These are phyloP conservation scores for Leccinum boreale DNA, from an alignment of 768 basidiomycete genomes.

Conservation along the genomic window DNA sequence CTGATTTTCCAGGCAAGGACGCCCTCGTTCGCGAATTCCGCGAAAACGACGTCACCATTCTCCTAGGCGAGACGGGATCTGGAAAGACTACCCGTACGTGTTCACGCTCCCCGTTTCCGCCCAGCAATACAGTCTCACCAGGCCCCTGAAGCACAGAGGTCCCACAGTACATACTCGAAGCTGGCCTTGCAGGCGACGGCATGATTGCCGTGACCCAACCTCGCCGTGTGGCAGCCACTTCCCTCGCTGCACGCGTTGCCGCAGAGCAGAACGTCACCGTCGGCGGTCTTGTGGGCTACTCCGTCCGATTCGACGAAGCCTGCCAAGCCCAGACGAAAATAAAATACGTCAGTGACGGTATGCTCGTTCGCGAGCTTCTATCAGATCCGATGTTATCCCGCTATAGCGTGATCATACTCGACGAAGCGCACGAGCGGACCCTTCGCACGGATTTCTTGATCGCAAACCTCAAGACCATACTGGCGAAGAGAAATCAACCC, in stretches of 20 bases:
- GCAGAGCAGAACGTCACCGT: slow-evolving; percentile 71
- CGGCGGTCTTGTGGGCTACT: slow-evolving; percentile 85
- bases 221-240: slow-evolving; percentile 90
- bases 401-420: slow-evolving; percentile 89
- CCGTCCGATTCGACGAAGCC: slow-evolving; percentile 92
- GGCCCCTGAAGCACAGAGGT: slow-evolving; percentile 63
- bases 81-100: slow-evolving; percentile 97
- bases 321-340: slow-evolving; percentile 71
- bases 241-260: slow-evolving; percentile 89
- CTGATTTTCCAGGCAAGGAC: slow-evolving; percentile 54
- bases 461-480: slow-evolving; percentile 83
- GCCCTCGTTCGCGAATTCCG: slow-evolving; percentile 69
- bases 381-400: slow-evolving; percentile 69
- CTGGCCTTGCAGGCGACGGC: slow-evolving; percentile 64
- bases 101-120: neutral
- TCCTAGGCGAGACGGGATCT: slow-evolving; percentile 96
- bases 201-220: slow-evolving; percentile 94
- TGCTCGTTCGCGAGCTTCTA: slow-evolving; percentile 91
- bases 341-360: slow-evolving; percentile 97
- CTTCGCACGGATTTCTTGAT: slow-evolving; percentile 93
- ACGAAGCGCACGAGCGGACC: slow-evolving; percentile 97
- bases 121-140: slow-evolving; percentile 16
- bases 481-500: slow-evolving; percentile 54
- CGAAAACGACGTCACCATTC: slow-evolving; percentile 79
- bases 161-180: slow-evolving; percentile 91